These are phyloP conservation scores for Tylopilus rubrobrunneus DNA, from an alignment of 768 basidiomycete species.

Conservation along the genomic window DNA sequence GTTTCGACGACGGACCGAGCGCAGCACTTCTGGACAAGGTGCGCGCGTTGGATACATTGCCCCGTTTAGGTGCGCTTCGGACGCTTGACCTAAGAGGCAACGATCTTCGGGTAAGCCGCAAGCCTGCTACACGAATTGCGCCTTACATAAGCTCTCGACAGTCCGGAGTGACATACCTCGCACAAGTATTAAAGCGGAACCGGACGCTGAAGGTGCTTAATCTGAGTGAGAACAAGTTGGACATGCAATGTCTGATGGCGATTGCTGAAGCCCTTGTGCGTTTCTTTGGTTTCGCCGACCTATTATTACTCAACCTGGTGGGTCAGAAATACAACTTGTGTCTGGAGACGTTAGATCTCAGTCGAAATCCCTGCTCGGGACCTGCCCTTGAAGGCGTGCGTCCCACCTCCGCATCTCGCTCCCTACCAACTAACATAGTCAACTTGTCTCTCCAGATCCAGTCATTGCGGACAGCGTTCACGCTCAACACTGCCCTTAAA, in stretches of 20 bases:
- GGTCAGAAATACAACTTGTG: constrained; percentile 88
- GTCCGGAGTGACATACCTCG: constrained; percentile 83
- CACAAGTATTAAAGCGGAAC: constrained; percentile 95
- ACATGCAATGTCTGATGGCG: constrained; percentile 69
- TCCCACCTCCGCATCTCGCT: constrained; percentile 5
- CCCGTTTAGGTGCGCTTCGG: constrained; percentile 77
- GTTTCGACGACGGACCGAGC: constrained; percentile 49
- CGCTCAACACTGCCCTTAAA: constrained; percentile 86
- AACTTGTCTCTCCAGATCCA: constrained; percentile 49
- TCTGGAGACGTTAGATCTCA: constrained; percentile 91
- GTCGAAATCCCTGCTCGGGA: constrained; percentile 90
- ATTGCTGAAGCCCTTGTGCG: constrained; percentile 88
- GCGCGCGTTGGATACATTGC: constrained; percentile 81
- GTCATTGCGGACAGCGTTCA: constrained; percentile 89
- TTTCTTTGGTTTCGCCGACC: constrained; percentile 1
- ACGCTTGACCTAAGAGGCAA: constrained; percentile 92
- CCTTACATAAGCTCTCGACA: constrained; percentile 14
- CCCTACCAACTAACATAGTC: not conserved
- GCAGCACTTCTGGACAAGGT: constrained; percentile 84
- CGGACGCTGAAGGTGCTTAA: constrained; percentile 92
- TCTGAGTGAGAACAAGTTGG: constrained; percentile 91
- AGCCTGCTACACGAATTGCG: not conserved
- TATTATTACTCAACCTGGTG: not conserved
- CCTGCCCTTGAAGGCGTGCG: constrained; percentile 87
- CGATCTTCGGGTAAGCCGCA: constrained; percentile 75